Evolutionary conservation across 2,329 filamentous ascomycete genomes (phyloP), one percentile per base, ranked within the genome.

Genomic region (Aureobasidium sp.): DNA sequence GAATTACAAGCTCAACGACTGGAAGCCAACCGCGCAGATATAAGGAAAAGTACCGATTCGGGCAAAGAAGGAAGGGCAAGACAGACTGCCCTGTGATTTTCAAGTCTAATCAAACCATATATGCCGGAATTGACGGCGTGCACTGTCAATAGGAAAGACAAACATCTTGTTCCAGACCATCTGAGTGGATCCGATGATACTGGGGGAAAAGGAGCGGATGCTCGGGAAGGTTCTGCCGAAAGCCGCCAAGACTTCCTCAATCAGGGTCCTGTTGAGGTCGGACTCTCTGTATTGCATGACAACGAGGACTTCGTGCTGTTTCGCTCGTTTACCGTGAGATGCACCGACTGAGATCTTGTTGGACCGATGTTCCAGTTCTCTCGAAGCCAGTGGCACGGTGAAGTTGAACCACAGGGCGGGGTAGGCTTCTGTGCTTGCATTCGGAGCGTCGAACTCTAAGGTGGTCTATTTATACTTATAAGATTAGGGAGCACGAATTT

Each of bases 1-100:
- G 58, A 61, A 61, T 61, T 61, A 61, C 33, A 50, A 40, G 58
- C 31, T 50, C 58, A 61, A 61, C 58, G 45, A 23, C 8, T 50
- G 58, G 58, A 40, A 18, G 58, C 9, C 58, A 40, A 31, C 33
- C 43, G 50, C 33, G 45, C 40, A 29, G n/a, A 61, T 50, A 47
- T 47, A 59, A 50, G 58, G 18, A 40, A 38, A 43, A 16, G 43
- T 11, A 27, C 31, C 23, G 9, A 61, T 50, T 16, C 45, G 23
- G 33, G 33, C 16, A 29, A 31, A 40, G 40, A 59, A 59, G 58
- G 58, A 48, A 50, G 58, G 58, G 29, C 16, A n/a, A 33, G 27
- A 50, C 29, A 61, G 58, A 40, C 40, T 40, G 40, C 29, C 40
- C 58, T 45, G 50, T 61, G 45, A 31, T 40, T 60, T 60, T 31